Evolutionary conservation across 306 rosid genomes (phyloP).

Genomic region (Castanea sativa): DNA sequence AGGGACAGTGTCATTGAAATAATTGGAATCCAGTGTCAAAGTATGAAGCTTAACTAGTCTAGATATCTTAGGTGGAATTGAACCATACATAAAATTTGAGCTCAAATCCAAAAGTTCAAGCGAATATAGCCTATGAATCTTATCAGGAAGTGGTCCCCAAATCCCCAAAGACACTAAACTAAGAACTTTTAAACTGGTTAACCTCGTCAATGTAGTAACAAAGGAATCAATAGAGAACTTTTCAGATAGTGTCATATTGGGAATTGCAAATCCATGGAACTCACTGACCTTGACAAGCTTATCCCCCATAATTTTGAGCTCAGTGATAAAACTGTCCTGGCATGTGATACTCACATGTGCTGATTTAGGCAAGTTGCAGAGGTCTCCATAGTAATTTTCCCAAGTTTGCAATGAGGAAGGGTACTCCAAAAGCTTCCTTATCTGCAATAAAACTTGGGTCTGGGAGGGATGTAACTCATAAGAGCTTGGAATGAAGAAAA

Average conservation of each 20-base stretch:
- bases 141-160: conserved; percentile 80
- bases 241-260: conserved; percentile 61
- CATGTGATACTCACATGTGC: conserved; percentile 51
- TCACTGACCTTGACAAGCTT: conserved; percentile 35
- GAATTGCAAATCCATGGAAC: conserved; percentile 65
- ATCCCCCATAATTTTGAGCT: conserved; percentile 78
- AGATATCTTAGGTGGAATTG: conserved; percentile 57
- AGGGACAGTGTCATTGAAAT: conserved; percentile 61
- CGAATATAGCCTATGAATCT: conserved; percentile 65
- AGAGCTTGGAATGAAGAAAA: conserved; percentile 37
- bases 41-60: conserved; percentile 58
- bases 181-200: conserved; percentile 70
- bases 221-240: conserved; percentile 68
- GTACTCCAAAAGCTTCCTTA: conserved; percentile 68
- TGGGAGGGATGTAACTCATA: conserved; percentile 60
- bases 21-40: conserved; percentile 55
- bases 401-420: conserved; percentile 54
- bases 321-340: conserved; percentile 53
- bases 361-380: conserved; percentile 55
- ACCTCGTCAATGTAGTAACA: conserved; percentile 68
- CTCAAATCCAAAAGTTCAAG: conserved; percentile 77
- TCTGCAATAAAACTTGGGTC: conserved; percentile 51
- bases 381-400: conserved; percentile 47
- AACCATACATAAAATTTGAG: conserved; percentile 86
- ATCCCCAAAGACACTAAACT: conserved; percentile 78